phyloP scores from a whole-genome alignment of 169 alveolate species.

The Cryptosporidium meleagridis region DNA sequence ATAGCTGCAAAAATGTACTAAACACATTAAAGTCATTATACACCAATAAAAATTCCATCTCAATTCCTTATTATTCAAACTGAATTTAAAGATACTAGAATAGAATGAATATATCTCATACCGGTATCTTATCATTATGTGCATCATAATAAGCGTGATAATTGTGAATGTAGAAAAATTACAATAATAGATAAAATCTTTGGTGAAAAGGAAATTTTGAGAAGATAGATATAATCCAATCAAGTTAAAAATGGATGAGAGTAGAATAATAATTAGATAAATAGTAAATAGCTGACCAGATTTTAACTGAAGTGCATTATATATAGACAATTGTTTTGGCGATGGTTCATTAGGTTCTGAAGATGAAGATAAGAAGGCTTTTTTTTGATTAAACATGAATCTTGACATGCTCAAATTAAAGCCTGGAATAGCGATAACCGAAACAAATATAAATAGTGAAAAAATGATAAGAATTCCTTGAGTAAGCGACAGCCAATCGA shows the following conservation, averaged over 20 bases:
- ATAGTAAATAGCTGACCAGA: not conserved
- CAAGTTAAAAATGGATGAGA: not conserved
- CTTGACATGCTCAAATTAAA: conserved; percentile 1
- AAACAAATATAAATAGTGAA: conserved; percentile 8
- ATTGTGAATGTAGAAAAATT: not conserved
- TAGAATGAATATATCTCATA: conserved; percentile 14
- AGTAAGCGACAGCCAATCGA: conserved; percentile 9
- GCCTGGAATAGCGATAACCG: not conserved
- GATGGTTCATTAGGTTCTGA: not conserved
- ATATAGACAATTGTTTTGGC: not conserved
- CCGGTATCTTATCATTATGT: not conserved
- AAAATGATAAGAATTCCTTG: conserved; percentile 5
- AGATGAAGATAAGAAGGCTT: not conserved
- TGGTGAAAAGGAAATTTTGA: not conserved
- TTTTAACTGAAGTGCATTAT: not conserved
- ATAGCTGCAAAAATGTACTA: conserved; percentile 5
- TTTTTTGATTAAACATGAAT: conserved; percentile 2
- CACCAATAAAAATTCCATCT: conserved; percentile 49
- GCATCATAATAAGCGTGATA: not conserved
- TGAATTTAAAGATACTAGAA: not conserved
- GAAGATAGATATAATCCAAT: not conserved
- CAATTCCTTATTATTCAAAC: not conserved
- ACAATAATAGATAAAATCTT: not conserved
- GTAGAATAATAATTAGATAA: not conserved
- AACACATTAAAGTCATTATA: not conserved